Base-by-base conservation (phyloP, 805 yeast genomes). In the Wickerhamomyces ciferrii region DNA sequence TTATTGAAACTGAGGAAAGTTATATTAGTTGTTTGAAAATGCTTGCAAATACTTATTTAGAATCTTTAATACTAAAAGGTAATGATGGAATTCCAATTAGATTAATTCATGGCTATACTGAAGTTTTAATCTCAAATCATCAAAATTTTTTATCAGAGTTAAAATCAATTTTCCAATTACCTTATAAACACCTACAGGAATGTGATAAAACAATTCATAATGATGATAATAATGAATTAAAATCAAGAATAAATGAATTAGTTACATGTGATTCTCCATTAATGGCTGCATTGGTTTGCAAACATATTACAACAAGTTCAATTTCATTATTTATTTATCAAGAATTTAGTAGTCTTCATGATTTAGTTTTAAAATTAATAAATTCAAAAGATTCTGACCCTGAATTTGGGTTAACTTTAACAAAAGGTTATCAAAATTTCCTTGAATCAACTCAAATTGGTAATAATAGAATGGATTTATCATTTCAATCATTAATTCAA, bases 401-500 rank as follows among this genome's bases (percentile, higher is more conserved):
- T 5, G 56, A 47, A 15, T 37, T 53, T 25, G 64, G 62, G 2
- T 11, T 17, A 1, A 43, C 50, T 1, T 45, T 56, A 41, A 59
- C 61, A 6, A 46, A 54, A 45, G 69, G 71, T 20, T 61, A 62
- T 65, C 62, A 70, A 29, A 55, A 45, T 10, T 70, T 67, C 45
- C 54, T 72, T 9, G 77, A 74, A 50, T 66, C 72, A 1, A 63
- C 74, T 1, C 77, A 76, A 49, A 69, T 71, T 5, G 53, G 52
- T 3, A 53, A 52, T 1, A 64, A 49, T 4, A 49, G 52, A 19
- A 46, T 70, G 54, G 87, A 81, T 56, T 63, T 79, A 24, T 73
- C 84, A 5, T 77, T 81, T 43, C 54, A 60, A 8, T 79, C 84
- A 0, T 65, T 81, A 50, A 60, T 77, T 25, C 81, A 78, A 53